Conservation (phyloP, 2,329 filamentous ascomycete species). For the Cytospora piceicola region DNA sequence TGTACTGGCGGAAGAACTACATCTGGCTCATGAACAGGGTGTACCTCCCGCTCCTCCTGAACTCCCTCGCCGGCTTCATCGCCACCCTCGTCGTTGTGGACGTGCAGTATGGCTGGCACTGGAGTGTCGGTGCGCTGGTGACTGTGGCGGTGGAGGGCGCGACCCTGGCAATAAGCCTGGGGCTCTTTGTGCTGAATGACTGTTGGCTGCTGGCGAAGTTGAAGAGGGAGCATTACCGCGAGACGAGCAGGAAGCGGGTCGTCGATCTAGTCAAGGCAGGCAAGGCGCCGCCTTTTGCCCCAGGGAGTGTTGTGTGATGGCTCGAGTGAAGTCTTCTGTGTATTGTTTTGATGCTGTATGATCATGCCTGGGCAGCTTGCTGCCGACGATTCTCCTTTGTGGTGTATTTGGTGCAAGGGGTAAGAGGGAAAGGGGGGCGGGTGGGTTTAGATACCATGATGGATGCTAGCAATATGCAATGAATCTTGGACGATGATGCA, state of each 20-base stretch:
- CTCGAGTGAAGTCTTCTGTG: neutral
- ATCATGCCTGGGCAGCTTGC: neutral
- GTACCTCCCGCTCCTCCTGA: conserved; percentile 51
- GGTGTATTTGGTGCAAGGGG: neutral
- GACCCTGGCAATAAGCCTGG: conserved; percentile 35
- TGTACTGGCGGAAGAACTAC: conserved; percentile 52
- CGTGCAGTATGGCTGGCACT: conserved; percentile 49
- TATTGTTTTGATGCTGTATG: neutral
- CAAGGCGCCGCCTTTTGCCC: conserved; percentile 32
- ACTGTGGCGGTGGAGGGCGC: conserved; percentile 45
- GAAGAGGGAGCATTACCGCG: conserved; percentile 36
- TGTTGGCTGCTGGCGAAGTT: conserved; percentile 40
- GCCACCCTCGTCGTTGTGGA: conserved; percentile 55
- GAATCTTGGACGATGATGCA: no score
- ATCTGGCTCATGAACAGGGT: conserved; percentile 58
- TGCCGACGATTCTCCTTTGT: neutral
- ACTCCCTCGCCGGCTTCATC: conserved; percentile 54
- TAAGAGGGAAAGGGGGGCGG: no score
- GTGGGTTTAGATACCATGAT: neutral
- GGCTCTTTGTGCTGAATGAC: conserved; percentile 40
- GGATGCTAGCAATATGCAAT: neutral
- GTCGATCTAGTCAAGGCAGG: conserved; percentile 23
- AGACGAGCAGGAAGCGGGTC: conserved; percentile 19
- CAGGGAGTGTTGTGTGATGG: conserved; percentile 36
- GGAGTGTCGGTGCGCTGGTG: conserved; percentile 48